Conservation (phyloP, 1,139 yeast genomes). For the Lodderomyces theae region DNA sequence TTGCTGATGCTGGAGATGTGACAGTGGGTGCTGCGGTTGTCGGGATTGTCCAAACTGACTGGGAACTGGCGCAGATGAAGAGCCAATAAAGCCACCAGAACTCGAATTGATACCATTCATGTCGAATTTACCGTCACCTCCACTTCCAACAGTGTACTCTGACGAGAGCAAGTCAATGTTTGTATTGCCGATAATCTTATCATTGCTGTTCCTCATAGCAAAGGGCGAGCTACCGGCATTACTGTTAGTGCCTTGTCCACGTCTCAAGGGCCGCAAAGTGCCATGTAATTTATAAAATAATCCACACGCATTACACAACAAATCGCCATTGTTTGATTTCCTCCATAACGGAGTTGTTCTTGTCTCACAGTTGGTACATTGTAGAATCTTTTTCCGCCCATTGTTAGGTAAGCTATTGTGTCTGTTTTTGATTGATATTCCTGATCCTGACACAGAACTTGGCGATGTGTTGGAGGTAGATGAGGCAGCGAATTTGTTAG, state of each 20-base stretch:
- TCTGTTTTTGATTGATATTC: neutral
- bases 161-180: constrained; percentile 5
- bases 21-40: constrained; percentile 4
- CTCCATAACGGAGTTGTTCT: constrained; percentile 50
- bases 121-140: neutral
- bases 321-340: constrained; percentile 42
- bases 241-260: constrained; percentile 8
- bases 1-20: neutral
- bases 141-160: neutral
- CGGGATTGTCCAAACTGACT: neutral
- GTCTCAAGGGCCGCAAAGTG: constrained; percentile 40
- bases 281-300: constrained; percentile 47
- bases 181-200: constrained; percentile 4
- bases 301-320: constrained; percentile 50
- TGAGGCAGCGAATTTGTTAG: too few relatives aligned
- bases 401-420: neutral
- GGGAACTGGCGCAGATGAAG: constrained; percentile 1
- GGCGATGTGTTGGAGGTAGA: constrained; percentile 14
- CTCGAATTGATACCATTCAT: constrained; percentile 3
- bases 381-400: constrained; percentile 25
- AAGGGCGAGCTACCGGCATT: neutral
- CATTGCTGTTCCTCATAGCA: constrained; percentile 3
- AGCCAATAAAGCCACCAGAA: neutral
- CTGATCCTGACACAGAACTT: neutral
- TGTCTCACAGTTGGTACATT: constrained; percentile 47